phyloP scores from a whole-genome alignment of 2,329 filamentous ascomycete species.

The Colletotrichum neosansevieriae region DNA sequence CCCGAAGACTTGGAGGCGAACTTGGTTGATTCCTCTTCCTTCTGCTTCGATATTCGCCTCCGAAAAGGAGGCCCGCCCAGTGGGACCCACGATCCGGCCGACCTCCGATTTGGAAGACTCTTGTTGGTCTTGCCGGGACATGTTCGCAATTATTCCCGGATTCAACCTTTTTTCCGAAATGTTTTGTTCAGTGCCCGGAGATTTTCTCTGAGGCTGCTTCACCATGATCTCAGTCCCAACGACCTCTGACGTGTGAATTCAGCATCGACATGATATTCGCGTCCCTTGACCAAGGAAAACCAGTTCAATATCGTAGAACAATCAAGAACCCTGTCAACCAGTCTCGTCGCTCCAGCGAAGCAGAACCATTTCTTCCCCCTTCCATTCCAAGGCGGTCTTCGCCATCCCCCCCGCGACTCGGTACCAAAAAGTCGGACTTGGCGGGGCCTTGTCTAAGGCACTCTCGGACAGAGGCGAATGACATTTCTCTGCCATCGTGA shows the following conservation, averaged over 20 bases:
- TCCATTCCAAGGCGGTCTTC: conserved; percentile 8
- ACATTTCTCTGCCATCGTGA: neutral
- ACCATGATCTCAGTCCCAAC: conserved; percentile 5
- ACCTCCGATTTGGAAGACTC: conserved; percentile 27
- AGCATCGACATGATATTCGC: neutral
- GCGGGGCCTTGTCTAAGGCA: neutral
- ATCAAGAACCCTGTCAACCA: neutral
- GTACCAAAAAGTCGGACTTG: neutral
- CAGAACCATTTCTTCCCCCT: neutral
- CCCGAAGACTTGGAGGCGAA: neutral
- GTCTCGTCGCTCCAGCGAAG: neutral
- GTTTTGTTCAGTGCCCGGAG: neutral
- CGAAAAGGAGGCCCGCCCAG: conserved; percentile 3
- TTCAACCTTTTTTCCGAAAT: neutral
- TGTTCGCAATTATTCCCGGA: conserved; percentile 1
- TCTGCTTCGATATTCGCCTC: conserved; percentile 1
- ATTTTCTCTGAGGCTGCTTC: neutral
- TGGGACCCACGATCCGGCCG: conserved; percentile 30
- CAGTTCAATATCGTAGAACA: neutral
- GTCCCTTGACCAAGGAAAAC: neutral
- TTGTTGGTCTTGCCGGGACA: conserved; percentile 17
- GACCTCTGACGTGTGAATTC: conserved; percentile 1
- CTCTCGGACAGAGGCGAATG: neutral
- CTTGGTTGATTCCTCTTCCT: neutral
- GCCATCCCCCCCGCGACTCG: neutral